phyloP scores from a whole-genome alignment of 768 basidiomycete species.

The Hygrophoropsis aurantiaca region DNA sequence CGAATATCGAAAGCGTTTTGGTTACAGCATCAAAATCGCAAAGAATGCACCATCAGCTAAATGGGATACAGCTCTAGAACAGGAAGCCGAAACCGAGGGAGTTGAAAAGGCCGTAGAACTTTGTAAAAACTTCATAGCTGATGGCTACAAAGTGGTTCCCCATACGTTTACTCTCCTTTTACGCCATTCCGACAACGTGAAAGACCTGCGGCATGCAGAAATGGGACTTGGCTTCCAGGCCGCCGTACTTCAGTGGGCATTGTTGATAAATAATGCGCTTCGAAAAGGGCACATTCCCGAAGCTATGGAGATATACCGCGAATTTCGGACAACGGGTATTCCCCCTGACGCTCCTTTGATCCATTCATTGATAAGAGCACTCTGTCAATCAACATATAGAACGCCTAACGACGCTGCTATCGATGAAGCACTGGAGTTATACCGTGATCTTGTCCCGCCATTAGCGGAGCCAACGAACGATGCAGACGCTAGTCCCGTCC shows the following conservation, averaged over 20 bases:
- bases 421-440: slow-evolving; percentile 54
- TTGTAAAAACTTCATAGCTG: slow-evolving; percentile 30
- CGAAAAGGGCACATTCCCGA: slow-evolving; percentile 34
- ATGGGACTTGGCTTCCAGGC: slow-evolving; percentile 40
- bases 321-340: slow-evolving; percentile 43
- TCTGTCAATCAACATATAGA: slow-evolving; percentile 42
- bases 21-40: slow-evolving; percentile 17
- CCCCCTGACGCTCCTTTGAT: slow-evolving; percentile 50
- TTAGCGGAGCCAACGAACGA: slow-evolving; percentile 21
- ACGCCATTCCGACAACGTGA: slow-evolving; percentile 35
- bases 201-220: slow-evolving; percentile 45
- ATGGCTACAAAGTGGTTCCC: slow-evolving; percentile 31
- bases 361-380: slow-evolving; percentile 50
- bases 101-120: slow-evolving; percentile 33
- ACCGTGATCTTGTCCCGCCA: slow-evolving; percentile 44
- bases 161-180: slow-evolving; percentile 43
- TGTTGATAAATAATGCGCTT: slow-evolving; percentile 52
- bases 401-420: slow-evolving; percentile 42
- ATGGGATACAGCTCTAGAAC: slow-evolving; percentile 28
- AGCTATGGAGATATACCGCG: slow-evolving; percentile 52
- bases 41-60: slow-evolving; percentile 25
- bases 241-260: slow-evolving; percentile 49
- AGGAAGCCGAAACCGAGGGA: slow-evolving; percentile 25
- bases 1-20: slow-evolving; percentile 36
- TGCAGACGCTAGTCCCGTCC: slow-evolving; percentile 5